Evolutionary conservation across 2,329 filamentous ascomycete genomes (phyloP), one percentile per base, ranked within the genome.

Genomic region (Cercospora canescens): DNA sequence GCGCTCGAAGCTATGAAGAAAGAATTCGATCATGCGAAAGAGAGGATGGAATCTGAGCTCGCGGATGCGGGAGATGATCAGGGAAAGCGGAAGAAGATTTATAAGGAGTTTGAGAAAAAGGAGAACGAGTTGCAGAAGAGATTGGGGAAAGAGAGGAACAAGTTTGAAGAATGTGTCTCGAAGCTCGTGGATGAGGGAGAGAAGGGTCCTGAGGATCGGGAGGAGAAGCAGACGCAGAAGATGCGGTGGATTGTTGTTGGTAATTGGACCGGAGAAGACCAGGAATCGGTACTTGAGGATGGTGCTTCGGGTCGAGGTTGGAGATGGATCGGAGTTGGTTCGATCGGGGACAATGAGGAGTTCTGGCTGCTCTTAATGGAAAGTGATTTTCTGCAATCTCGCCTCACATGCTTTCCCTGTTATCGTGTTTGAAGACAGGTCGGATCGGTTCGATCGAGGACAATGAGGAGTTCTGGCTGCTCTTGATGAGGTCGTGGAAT

Each of bases 221-320:
- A 72, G 58, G 62, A 67, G 60, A 72, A 74, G 57, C 66, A 71
- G 21, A 72, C 70, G 3, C 72, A 72, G 60, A 67, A 74, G 37
- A 73, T 75, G 35, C 59, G 71, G 16, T 76, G 73, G 71, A 55
- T 74, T 60, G 69, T 74, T 6, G 64, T 74, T 14, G 65, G 62
- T 2, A 71, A 60, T 24, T 65, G 66, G 61, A 55, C 70, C 54
- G 69, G 55, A 2, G 60, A 62, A 5, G 59, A 41, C 7, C 48
- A 63, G 2, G 55, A 26, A 1, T 12, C 39, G 2, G 55, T n/a
- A 21, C 21, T 11, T 18, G 57, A 39, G 6, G 39, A 41, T 48
- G 37, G 21, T 45, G n/a, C n/a, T n/a, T n/a, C n/a, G n/a, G n/a
- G n/a, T n/a, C n/a, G n/a, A n/a, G n/a, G n/a, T n/a, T n/a, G n/a